These are phyloP conservation scores for Gyromitra esculenta DNA, from an alignment of 2,329 filamentous ascomycete species.

Conservation along the genomic window DNA sequence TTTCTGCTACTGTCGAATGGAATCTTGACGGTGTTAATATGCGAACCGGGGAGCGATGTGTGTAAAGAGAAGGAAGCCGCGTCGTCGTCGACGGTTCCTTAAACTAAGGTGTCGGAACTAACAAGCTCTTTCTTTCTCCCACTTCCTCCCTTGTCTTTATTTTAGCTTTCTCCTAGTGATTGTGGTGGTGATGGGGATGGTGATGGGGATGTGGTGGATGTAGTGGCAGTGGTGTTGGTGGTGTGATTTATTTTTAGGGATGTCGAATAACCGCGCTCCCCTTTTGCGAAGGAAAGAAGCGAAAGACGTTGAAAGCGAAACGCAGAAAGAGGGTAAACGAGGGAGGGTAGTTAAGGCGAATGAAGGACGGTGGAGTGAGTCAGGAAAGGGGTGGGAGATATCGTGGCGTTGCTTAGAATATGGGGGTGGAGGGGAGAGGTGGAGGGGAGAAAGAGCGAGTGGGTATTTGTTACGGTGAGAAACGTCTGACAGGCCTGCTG, in stretches of 20 bases:
- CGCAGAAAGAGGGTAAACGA: conserved; percentile 27
- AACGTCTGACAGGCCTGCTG: conserved; percentile 48
- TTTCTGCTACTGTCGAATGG: conserved; percentile 55
- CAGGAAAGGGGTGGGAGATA: conserved; percentile 44
- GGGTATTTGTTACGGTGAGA: conserved; percentile 39
- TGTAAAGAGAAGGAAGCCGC: conserved; percentile 36
- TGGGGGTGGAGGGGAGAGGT: conserved; percentile 29
- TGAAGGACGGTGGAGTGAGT: conserved; percentile 39
- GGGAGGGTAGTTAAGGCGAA: conserved; percentile 38
- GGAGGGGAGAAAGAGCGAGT: conserved; percentile 39
- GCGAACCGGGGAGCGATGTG: conserved; percentile 42
- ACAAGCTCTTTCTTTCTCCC: conserved; percentile 36
- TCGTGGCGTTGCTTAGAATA: conserved; percentile 42
- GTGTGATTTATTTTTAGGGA: conserved; percentile 21
- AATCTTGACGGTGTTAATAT: conserved; percentile 55
- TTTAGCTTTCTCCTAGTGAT: conserved; percentile 6
- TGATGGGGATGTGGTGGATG: not conserved
- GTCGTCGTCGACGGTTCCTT: conserved; percentile 42
- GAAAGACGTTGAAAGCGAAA: conserved; percentile 35
- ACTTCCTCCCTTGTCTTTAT: conserved; percentile 30
- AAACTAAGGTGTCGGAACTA: conserved; percentile 46
- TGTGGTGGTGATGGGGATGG: conserved; percentile 14
- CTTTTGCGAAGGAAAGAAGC: conserved; percentile 34
- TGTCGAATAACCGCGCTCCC: conserved; percentile 12
- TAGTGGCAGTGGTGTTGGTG: conserved; percentile 8